A percentile compares a stretch with the other conserved stretches of the same genome.
phyloP scores from a whole-genome alignment of 2,329 filamentous ascomycete species.

The Arthrobotrys sinensis region DNA sequence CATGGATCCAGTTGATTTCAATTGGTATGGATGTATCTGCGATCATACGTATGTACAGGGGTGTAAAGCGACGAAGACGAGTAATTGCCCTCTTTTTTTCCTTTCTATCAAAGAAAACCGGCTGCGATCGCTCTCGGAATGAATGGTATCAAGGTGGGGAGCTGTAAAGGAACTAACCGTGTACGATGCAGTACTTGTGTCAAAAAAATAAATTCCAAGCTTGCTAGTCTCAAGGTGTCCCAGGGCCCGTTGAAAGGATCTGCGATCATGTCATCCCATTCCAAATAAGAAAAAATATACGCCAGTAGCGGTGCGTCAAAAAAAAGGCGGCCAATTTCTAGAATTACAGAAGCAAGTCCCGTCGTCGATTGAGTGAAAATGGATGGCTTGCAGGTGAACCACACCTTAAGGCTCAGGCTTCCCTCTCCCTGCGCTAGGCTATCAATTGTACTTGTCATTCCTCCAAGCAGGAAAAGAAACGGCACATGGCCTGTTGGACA shows the following conservation, averaged over 20 bases:
- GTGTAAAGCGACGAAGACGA: conserved; percentile 38
- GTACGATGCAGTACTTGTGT: conserved; percentile 61
- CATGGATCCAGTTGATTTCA: conserved; percentile 23
- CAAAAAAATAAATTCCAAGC: conserved; percentile 27
- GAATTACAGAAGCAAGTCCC: conserved; percentile 27
- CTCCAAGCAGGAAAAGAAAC: conserved; percentile 24
- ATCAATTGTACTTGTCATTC: conserved; percentile 22
- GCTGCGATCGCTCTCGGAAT: conserved; percentile 43
- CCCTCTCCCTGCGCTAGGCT: conserved; percentile 37
- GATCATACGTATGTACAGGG: conserved; percentile 32
- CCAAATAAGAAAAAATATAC: conserved; percentile 39
- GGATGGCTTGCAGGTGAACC: conserved; percentile 29
- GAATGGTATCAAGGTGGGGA: conserved; percentile 43
- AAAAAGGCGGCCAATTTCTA: conserved; percentile 32
- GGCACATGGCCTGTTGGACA: conserved; percentile 24
- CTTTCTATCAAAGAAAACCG: conserved; percentile 50
- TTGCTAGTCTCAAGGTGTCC: conserved; percentile 11
- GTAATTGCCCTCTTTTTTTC: conserved; percentile 35
- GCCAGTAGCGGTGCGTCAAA: conserved; percentile 6
- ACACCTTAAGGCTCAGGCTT: conserved; percentile 34
- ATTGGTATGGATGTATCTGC: conserved; percentile 44
- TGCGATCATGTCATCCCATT: conserved; percentile 48
- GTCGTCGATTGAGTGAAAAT: conserved; percentile 23
- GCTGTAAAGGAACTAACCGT: conserved; percentile 55
- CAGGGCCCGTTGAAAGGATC: conserved; percentile 57